Conservation (phyloP, 345 rosid species). For the Populus davidiana region DNA sequence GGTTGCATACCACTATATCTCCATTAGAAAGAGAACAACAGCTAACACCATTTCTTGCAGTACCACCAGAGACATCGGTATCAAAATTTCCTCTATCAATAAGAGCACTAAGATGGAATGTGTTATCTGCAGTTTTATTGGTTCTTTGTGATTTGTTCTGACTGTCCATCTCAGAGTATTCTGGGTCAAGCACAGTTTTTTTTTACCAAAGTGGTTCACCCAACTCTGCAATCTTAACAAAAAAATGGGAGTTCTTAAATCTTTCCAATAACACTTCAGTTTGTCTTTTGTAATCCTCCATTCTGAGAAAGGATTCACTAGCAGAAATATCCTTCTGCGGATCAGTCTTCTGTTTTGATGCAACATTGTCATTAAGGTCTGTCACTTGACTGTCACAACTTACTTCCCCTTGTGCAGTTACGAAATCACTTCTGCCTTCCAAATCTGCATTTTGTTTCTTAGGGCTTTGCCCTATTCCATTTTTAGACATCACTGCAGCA, state of each 20-base stretch:
- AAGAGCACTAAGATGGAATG: constrained; percentile 48
- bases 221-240: constrained; percentile 87
- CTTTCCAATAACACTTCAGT: constrained; percentile 68
- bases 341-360: constrained; percentile 48
- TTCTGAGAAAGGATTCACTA: constrained; percentile 79
- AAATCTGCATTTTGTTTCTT: constrained; percentile 50
- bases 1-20: constrained; percentile 84
- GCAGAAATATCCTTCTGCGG: constrained; percentile 52
- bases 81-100: constrained; percentile 82
- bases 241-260: constrained; percentile 89
- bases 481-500: constrained; percentile 83
- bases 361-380: constrained; percentile 50
- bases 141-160: constrained; percentile 19
- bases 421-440: constrained; percentile 32
- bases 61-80: constrained; percentile 78
- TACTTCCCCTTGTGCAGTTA: constrained; percentile 42
- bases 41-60: constrained; percentile 65
- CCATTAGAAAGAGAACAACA: constrained; percentile 88
- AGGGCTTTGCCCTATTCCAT: constrained; percentile 52
- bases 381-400: constrained; percentile 38
- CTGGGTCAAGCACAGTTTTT: constrained; percentile 38
- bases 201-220: constrained; percentile 84
- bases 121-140: constrained; percentile 25
- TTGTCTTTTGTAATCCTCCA: constrained; percentile 77
- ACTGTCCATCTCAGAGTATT: constrained; percentile 33